These are phyloP conservation scores for Linderina pennispora DNA, from an alignment of 192 early-diverging fungal genomes.

Conservation along the genomic window DNA sequence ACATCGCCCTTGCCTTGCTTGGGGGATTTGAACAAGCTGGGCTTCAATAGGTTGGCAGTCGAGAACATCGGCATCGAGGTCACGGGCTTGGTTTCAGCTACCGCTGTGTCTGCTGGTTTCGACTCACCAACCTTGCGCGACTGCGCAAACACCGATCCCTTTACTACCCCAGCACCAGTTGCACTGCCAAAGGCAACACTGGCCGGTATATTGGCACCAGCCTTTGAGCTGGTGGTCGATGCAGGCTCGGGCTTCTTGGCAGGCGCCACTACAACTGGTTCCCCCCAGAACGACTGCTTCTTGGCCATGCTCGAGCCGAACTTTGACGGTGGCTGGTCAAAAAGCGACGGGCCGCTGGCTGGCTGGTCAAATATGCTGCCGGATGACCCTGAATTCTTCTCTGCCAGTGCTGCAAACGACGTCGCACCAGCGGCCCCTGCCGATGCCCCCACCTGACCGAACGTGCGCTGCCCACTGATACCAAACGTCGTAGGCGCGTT, in stretches of 20 bases:
- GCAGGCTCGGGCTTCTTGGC: neutral
- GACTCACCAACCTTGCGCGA: too few species aligned
- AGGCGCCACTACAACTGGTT: too few species aligned
- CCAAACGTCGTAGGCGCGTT: conserved; percentile 16
- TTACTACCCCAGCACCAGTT: neutral
- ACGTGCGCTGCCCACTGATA: conserved; percentile 13
- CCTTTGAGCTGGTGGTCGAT: neutral
- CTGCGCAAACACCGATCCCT: too few species aligned
- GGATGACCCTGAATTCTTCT: neutral
- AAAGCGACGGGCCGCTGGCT: conserved; percentile 12
- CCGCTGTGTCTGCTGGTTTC: too few species aligned
- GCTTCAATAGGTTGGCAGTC: too few species aligned
- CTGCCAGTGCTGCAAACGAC: neutral
- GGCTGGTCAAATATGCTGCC: conserved; percentile 30
- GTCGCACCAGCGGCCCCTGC: neutral
- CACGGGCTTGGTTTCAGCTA: too few species aligned
- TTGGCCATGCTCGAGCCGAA: neutral
- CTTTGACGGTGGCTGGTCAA: conserved; percentile 9
- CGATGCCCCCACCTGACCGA: conserved; percentile 23
- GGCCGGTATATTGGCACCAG: neutral
- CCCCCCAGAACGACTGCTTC: too few species aligned
- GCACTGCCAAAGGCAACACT: neutral
- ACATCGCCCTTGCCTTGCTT: too few species aligned
- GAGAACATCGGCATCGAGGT: too few species aligned
- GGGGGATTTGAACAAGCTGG: too few species aligned